Evolutionary conservation across 306 rosid genomes (phyloP).

Genomic region (Cucumis hystrix): DNA sequence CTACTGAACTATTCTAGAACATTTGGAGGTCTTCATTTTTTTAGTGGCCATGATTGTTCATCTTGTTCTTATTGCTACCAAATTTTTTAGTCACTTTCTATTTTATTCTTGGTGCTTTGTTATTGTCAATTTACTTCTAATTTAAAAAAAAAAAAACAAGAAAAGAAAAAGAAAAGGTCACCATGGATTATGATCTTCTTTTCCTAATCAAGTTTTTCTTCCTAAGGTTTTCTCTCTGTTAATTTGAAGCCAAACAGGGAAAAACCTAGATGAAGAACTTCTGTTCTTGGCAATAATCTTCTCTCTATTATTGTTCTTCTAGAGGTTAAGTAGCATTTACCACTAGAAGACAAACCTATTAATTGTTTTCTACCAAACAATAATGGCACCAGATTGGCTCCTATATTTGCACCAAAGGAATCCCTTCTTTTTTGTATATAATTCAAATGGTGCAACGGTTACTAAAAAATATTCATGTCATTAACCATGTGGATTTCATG

Average conservation of each 20-base stretch:
- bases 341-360: slow-evolving; percentile 1
- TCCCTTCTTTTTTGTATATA: background rate
- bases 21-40: background rate
- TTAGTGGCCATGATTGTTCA: background rate
- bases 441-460: slow-evolving; percentile 3
- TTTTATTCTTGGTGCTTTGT: background rate
- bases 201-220: background rate
- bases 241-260: background rate
- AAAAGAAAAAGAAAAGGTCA: background rate
- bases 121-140: background rate
- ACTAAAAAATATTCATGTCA: background rate
- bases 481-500: slow-evolving; percentile 1
- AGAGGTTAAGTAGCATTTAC: slow-evolving; percentile 8
- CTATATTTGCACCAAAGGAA: slow-evolving; percentile 9
- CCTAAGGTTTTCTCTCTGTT: background rate
- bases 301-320: slow-evolving; percentile 5
- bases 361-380: slow-evolving; percentile 2
- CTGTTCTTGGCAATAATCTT: background rate
- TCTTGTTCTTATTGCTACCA: background rate
- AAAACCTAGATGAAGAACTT: slow-evolving; percentile 4
- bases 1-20: background rate
- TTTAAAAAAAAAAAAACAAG: too few species aligned
- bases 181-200: background rate
- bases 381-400: slow-evolving; percentile 9
- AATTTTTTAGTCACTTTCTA: background rate